Base-by-base conservation (phyloP, 140 eudicot genomes). In the Cichorium intybus region DNA sequence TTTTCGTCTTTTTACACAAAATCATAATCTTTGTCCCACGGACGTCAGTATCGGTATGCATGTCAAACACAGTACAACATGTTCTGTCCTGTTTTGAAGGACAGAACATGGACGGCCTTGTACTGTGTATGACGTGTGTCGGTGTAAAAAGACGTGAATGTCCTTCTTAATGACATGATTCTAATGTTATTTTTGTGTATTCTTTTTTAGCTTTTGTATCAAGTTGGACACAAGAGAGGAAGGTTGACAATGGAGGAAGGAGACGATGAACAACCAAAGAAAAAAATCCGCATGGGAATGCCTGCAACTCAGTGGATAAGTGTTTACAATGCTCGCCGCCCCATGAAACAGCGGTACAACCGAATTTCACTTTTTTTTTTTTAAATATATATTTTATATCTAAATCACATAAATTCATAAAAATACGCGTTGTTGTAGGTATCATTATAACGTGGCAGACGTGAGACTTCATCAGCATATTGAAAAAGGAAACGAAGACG, bases 261-360 rank as follows among this genome's bases (percentile, higher is more conserved):
- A 3, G 97, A 84, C 31, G 90, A 90, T 24, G 95, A 76, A 28
- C 95, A 91, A 52, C 96, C 91, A 15, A 87, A 81, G 87, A 91
- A 91, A 77, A 90, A 84, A 59, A 72, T 80, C 16, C 85, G 96
- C 39, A 76, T 91, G 77, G 96, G 97, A 48, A 82, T 77, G 87
- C 96, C 97, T 56, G 96, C 97, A 39, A 78, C 88, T 50, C 97
- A 91, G 63, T 91, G 97, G 97, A 85, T 91, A 56, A 84, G 91
- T 72, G 84, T 91, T 56, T 90, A 90, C 55, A 90, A 87, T 78
- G 94, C 90, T 67, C 80, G 95, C 12, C 82, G 81, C 37, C 97
- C 96, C 1, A 91, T 91, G 95, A 91, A 91, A 69, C 97, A 91
- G 71, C 84, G 97, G 97, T 91, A 59, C 9, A 34, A 15, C 37